These are phyloP conservation scores for Ramularia endophylla DNA, from an alignment of 2,329 filamentous ascomycete genomes.

Conservation along the genomic window DNA sequence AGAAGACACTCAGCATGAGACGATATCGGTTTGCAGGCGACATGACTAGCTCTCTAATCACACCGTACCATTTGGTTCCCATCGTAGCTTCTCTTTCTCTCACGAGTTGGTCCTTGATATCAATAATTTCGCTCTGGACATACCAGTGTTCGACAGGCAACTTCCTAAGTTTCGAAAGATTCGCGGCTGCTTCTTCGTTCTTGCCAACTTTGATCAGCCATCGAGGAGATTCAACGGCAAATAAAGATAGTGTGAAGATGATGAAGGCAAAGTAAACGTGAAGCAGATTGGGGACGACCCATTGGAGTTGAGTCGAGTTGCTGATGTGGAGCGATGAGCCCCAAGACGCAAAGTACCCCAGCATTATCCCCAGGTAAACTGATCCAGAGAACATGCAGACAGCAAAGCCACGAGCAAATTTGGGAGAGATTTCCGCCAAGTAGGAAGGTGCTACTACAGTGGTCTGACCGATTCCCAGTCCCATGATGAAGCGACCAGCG, in stretches of 20 bases:
- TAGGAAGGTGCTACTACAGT: constrained; percentile 55
- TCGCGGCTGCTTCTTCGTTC: constrained; percentile 25
- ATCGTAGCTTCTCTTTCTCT: constrained; percentile 59
- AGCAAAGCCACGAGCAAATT: constrained; percentile 52
- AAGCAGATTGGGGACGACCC: constrained; percentile 63
- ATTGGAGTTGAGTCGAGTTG: constrained; percentile 34
- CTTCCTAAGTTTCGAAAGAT: constrained; percentile 26
- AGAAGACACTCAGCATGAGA: constrained; percentile 60
- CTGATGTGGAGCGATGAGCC: constrained; percentile 49
- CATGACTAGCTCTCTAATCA: constrained; percentile 58
- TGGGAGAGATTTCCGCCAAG: constrained; percentile 46
- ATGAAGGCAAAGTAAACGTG: constrained; percentile 72
- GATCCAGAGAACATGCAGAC: constrained; percentile 65
- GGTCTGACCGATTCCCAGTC: constrained; percentile 43
- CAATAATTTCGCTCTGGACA: constrained; percentile 48
- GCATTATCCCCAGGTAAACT: constrained; percentile 68
- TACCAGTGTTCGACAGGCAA: constrained; percentile 28
- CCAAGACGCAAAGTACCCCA: constrained; percentile 68
- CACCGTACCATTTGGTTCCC: constrained; percentile 3
- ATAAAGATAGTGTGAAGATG: constrained; percentile 60
- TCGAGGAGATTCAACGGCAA: constrained; percentile 26
- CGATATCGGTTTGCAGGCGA: constrained; percentile 66
- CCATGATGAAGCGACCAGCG: constrained; percentile 38
- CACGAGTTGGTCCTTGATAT: constrained; percentile 61
- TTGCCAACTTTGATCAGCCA: constrained; percentile 31